These are phyloP conservation scores for Thalassiosira hispida DNA, from an alignment of 352 stramenopile genomes.

Conservation along the genomic window DNA sequence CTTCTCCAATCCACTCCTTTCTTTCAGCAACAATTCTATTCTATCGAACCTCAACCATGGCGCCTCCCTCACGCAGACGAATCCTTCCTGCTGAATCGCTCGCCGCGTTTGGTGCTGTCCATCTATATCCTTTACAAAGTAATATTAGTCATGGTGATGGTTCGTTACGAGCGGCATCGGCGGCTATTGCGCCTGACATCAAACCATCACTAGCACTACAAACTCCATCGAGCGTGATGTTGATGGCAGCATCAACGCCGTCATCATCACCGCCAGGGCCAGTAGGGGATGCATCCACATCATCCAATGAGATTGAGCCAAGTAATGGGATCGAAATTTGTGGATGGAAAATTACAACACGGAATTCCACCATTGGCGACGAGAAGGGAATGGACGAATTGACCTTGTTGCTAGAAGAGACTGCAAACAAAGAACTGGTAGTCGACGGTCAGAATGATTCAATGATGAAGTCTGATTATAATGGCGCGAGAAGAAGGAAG, in stretches of 20 bases:
- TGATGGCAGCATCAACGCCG: neutral
- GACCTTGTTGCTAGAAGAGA: slow-evolving; percentile 34
- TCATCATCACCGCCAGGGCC: too few relatives aligned
- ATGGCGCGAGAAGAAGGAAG: neutral
- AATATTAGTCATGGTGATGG: neutral
- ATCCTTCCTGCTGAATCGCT: slow-evolving; percentile 28
- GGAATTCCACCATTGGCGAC: slow-evolving; percentile 48
- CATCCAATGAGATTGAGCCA: neutral
- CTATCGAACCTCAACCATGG: too few relatives aligned
- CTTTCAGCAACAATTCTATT: too few relatives aligned
- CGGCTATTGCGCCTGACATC: neutral
- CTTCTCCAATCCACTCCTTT: too few relatives aligned
- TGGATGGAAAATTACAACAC: slow-evolving; percentile 44
- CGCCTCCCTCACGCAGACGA: slow-evolving; percentile 31
- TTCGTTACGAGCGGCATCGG: neutral
- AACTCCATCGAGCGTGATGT: neutral
- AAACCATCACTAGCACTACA: neutral
- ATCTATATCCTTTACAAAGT: slow-evolving; percentile 10
- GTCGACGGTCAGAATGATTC: neutral
- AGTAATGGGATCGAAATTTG: slow-evolving; percentile 30
- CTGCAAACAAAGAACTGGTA: slow-evolving; percentile 23
- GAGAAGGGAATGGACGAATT: slow-evolving; percentile 39
- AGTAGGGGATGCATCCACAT: neutral
- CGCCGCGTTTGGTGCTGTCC: slow-evolving; percentile 25
- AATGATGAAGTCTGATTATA: neutral